Conservation (phyloP, 2,329 filamentous ascomycete genomes). For the Phaeoacremonium minimum region DNA sequence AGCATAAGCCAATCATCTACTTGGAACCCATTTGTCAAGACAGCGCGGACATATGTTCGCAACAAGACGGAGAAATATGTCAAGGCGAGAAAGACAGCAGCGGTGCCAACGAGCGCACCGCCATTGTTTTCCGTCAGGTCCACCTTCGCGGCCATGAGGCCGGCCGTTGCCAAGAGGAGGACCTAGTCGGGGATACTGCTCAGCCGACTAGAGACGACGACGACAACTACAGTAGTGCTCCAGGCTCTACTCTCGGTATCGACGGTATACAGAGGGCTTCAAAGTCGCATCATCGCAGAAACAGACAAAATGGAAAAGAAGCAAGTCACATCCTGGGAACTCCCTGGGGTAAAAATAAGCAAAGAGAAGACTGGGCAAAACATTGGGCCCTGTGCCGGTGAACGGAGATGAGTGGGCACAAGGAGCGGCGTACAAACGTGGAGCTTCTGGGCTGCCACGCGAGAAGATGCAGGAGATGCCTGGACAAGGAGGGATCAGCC, state of each 20-base stretch:
- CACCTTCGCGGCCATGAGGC: slow-evolving; percentile 22
- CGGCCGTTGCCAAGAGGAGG: too few relatives aligned
- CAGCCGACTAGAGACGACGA: too few relatives aligned
- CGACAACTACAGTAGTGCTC: too few relatives aligned
- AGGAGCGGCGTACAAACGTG: background rate
- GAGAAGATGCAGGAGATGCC: background rate
- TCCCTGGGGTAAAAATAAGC: too few relatives aligned
- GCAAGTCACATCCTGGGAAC: too few relatives aligned
- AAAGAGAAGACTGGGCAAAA: background rate
- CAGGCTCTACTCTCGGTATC: too few relatives aligned
- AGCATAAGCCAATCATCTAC: slow-evolving; percentile 53
- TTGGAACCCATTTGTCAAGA: slow-evolving; percentile 39
- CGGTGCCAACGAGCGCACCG: slow-evolving; percentile 27
- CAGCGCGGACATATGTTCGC: slow-evolving; percentile 36
- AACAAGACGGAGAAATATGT: slow-evolving; percentile 37
- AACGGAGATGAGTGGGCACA: background rate
- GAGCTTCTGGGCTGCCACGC: background rate
- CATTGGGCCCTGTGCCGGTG: background rate
- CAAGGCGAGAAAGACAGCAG: slow-evolving; percentile 29
- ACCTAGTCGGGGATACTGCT: background rate
- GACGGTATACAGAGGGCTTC: too few relatives aligned
- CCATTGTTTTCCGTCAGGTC: slow-evolving; percentile 33
- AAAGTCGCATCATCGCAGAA: too few relatives aligned
- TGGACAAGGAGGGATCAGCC: background rate
- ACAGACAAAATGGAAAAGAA: too few relatives aligned